Base-by-base conservation (phyloP, 2,329 filamentous ascomycete genomes). In the Diaporthe ampelina region DNA sequence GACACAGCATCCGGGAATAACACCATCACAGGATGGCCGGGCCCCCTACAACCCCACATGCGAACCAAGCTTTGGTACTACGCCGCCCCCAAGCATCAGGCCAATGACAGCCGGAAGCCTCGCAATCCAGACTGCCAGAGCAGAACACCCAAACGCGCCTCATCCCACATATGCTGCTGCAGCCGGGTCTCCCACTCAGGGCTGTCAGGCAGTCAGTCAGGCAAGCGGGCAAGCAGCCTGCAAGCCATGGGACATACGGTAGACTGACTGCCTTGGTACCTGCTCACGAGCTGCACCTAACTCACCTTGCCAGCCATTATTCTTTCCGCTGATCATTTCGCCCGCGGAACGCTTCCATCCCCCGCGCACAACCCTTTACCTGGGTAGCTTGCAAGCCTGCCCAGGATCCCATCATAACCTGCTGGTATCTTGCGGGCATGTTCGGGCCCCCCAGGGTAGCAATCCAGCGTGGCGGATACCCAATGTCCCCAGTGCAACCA, bases 381-480 rank as follows among this genome's bases (percentile, higher is more conserved):
- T 45, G 13, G 40, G 40, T 17, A 68, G 26, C 57, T 29, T 52
- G 67, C 40, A 37, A 48, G 24, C 24, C 17, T 56, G 19, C 45
- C n/a, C 24, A 29, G 61, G 35, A 15, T 15, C 3, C 45, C 19
- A 29, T 54, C 52, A 29, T 26, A 57, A 59, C 35, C 57, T 72
- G 69, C 26, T 71, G 45, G 17, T 45, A 45, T 50, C 57, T n/a
- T 72, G 70, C 29, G 63, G 45, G 19, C 24, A 45, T 52, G 70
- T 72, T 70, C 50, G 32, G 52, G 29, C 7, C 32, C 48, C 37
- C 48, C 8, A 29, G 45, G 50, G n/a, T 52, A 45, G 37, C 57
- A 63, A 63, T 45, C 57, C 70, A 56, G 57, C 57, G 50, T n/a
- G 70, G 70, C 70, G 70, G 70, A 63, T 72, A 63, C 57, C 70